A percentile compares a stretch with the other conserved stretches of the same genome.
These are phyloP conservation scores for Neurospora sp. DNA, from an alignment of 495 filamentous ascomycete species.

Conservation along the genomic window DNA sequence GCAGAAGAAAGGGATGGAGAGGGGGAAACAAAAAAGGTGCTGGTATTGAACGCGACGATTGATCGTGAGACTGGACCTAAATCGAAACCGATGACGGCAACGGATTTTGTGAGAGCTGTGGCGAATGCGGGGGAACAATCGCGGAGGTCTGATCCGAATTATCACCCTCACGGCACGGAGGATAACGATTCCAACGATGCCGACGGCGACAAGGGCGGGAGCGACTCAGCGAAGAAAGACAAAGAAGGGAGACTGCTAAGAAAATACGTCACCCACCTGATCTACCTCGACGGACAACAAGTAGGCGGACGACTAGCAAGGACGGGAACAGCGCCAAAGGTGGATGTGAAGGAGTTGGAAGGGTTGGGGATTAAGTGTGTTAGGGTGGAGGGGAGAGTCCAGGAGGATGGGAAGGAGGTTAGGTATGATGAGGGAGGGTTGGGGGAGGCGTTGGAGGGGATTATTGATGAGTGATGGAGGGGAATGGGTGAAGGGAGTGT, in stretches of 20 bases:
- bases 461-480: conserved; percentile 49
- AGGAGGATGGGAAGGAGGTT: conserved; percentile 29
- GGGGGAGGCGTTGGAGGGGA: conserved; percentile 64
- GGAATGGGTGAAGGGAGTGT: too few species aligned
- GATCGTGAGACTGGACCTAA: conserved; percentile 79
- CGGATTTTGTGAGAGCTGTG: conserved; percentile 72
- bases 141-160: conserved; percentile 16
- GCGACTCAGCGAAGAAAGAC: conserved; percentile 6
- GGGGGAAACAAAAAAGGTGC: conserved; percentile 57
- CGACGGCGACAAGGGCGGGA: background rate
- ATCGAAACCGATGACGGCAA: conserved; percentile 49
- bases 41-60: conserved; percentile 72
- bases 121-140: conserved; percentile 48
- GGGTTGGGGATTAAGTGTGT: conserved; percentile 66
- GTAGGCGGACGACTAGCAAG: background rate
- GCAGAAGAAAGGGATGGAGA: conserved; percentile 4
- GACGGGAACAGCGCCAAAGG: conserved; percentile 43
- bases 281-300: conserved; percentile 64
- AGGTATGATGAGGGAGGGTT: conserved; percentile 71
- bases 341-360: conserved; percentile 55
- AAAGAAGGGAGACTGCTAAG: conserved; percentile 18
- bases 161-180: background rate
- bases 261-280: conserved; percentile 70
- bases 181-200: background rate
- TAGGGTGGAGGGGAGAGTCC: conserved; percentile 61